Evolutionary conservation across 1,139 yeast species (phyloP).

Genomic region (Pichia terricola): DNA sequence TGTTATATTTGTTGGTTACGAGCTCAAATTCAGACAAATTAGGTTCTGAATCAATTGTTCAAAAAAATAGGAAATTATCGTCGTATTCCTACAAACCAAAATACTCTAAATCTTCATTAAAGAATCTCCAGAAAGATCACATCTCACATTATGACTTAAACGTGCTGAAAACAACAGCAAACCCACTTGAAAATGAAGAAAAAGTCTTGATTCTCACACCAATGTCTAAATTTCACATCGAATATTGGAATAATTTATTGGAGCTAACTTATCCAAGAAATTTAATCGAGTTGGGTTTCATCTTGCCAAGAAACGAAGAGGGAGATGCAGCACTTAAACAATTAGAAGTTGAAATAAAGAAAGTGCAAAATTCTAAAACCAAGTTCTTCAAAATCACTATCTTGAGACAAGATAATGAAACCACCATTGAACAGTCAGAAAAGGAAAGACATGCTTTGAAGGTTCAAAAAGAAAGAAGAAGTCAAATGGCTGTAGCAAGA

Average conservation of each 20-base stretch:
- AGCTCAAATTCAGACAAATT: not conserved
- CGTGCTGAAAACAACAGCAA: slow-evolving; percentile 56
- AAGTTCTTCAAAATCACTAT: slow-evolving; percentile 76
- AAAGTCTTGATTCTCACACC: slow-evolving; percentile 72
- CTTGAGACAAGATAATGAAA: slow-evolving; percentile 80
- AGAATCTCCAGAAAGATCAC: slow-evolving; percentile 63
- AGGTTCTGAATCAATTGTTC: not conserved
- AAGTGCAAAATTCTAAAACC: slow-evolving; percentile 47
- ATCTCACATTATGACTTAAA: slow-evolving; percentile 81
- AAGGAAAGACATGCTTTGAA: slow-evolving; percentile 68
- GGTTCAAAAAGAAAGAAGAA: slow-evolving; percentile 84
- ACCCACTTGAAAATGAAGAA: slow-evolving; percentile 66
- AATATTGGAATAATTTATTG: slow-evolving; percentile 79
- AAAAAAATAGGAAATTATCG: slow-evolving; percentile 6
- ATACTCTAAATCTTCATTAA: slow-evolving; percentile 34
- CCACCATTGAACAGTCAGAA: slow-evolving; percentile 59
- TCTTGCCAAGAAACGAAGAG: slow-evolving; percentile 68
- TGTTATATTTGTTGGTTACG: not conserved
- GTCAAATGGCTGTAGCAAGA: slow-evolving; percentile 88
- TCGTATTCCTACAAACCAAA: not conserved
- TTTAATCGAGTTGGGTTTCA: slow-evolving; percentile 80
- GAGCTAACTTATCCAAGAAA: slow-evolving; percentile 74
- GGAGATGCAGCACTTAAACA: slow-evolving; percentile 70
- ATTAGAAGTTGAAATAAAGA: slow-evolving; percentile 68
- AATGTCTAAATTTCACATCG: slow-evolving; percentile 72